Evolutionary conservation across 768 basidiomycete genomes (phyloP), one percentile per base, ranked within the genome.

Genomic region (Phlebiopsis gigantea): DNA sequence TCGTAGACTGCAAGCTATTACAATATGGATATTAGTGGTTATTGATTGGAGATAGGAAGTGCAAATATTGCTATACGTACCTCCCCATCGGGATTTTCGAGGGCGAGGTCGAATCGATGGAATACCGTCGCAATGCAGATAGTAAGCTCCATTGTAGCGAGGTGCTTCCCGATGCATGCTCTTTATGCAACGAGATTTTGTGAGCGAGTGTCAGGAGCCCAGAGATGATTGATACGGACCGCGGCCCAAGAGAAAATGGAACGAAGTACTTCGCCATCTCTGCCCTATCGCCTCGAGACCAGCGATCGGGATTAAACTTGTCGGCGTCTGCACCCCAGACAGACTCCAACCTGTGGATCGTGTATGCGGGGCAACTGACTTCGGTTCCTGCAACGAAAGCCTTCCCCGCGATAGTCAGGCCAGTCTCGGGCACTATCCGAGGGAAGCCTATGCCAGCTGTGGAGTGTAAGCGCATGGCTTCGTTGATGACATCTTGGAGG

Each of bases 401-500:
- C 41, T 58, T 47, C 26, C 63, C 65, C 15, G 50, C 43, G 14
- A 68, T 51, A 5, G 46, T 58, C 28, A 67, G 57, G 10, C 64
- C 65, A 1, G 62, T 66, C 24, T 47, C 58, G 4, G 68, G 69
- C 0, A 69, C 68, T 21, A 64, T 54, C n/a, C 69, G 61, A 2
- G 69, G 67, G 1, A 71, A 58, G 1, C 68, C 68, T 9, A 66
- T 62, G 2, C 57, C 69, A 30, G 62, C 62, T 29, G 68, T 68
- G 9, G 67, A 66, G 51, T 67, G 65, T 19, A 72, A 55, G n/a
- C 71, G 64, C 12, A 69, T 61, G 1, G 61, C 67, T 49, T 72
- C 69, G 50, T 67, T 62, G 52, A 72, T 70, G 26, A 63, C 65
- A 19, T 69, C 69, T 53, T 69, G 62, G 34, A 72, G 68, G 59